phyloP scores from a whole-genome alignment of 805 yeast genomes.

The Saccharomycopsis fodiens region DNA sequence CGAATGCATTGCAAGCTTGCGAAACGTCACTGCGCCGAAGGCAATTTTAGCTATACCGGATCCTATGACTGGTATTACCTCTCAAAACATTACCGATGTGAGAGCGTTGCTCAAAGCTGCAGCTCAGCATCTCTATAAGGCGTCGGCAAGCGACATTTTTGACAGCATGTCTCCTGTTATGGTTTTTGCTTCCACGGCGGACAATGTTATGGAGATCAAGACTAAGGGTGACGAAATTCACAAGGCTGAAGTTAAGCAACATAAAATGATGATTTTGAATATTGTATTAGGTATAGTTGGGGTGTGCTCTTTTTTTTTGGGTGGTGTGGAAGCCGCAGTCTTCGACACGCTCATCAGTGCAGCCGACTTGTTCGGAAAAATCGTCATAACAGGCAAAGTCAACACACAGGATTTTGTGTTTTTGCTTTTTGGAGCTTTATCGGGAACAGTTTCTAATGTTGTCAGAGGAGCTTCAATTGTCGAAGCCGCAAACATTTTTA shows the following conservation, averaged over 20 bases:
- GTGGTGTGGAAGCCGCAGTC: conserved; percentile 6
- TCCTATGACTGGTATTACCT: conserved; percentile 9
- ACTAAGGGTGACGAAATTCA: conserved; percentile 4
- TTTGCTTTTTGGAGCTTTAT: conserved; percentile 5
- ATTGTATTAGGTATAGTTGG: conserved; percentile 14
- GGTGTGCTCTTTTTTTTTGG: conserved; percentile 10
- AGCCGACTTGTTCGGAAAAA: conserved; percentile 2
- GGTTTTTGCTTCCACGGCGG: conserved; percentile 2
- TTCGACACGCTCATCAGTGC: conserved; percentile 3
- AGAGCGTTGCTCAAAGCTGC: conserved; percentile 8
- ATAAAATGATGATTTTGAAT: conserved; percentile 11
- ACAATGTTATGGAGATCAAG: conserved; percentile 11
- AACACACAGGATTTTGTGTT: background rate
- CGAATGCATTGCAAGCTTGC: conserved; percentile 4
- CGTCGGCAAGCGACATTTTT: conserved; percentile 9
- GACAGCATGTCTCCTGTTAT: conserved; percentile 14
- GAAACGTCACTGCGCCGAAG: conserved; percentile 13
- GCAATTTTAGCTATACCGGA: conserved; percentile 11
- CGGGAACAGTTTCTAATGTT: conserved; percentile 2
- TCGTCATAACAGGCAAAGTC: conserved; percentile 5
- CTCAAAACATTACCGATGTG: conserved; percentile 12
- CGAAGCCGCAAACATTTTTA: background rate
- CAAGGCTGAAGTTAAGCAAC: conserved; percentile 7
- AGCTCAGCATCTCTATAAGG: conserved; percentile 4
- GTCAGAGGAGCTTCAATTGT: background rate